Evolutionary conservation across 2,329 filamentous ascomycete genomes (phyloP).

Genomic region (Cladosporium sp.): DNA sequence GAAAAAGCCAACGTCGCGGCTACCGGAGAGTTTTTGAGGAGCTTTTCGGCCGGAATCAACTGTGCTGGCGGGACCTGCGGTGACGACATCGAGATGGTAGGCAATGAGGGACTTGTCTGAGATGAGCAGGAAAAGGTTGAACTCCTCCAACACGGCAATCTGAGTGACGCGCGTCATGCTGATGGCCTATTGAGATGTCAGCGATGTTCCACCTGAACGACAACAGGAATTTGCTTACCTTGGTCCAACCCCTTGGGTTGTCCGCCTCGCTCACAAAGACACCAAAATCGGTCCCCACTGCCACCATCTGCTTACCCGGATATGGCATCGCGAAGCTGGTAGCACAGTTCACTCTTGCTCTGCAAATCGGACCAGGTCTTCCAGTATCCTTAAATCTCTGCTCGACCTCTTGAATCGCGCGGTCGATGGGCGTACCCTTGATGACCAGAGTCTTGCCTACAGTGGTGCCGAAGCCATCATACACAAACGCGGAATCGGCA

Average conservation of each 20-base stretch:
- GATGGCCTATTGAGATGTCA: constrained; percentile 58
- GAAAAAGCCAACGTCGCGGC: constrained; percentile 94
- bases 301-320: constrained; percentile 75
- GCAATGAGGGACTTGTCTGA: constrained; percentile 88
- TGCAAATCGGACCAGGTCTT: constrained; percentile 72
- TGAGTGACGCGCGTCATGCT: constrained; percentile 77
- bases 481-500: constrained; percentile 86
- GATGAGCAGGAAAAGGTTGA: constrained; percentile 86
- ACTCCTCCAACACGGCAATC: constrained; percentile 91
- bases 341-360: constrained; percentile 86
- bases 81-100: constrained; percentile 85
- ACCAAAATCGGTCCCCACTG: constrained; percentile 91
- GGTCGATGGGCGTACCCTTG: constrained; percentile 83
- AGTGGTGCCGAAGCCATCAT: constrained; percentile 57
- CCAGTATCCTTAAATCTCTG: constrained; percentile 62
- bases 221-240: constrained; percentile 53
- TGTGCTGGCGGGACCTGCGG: constrained; percentile 28
- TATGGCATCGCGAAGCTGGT: constrained; percentile 79
- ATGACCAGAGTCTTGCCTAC: constrained; percentile 66
- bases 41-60: constrained; percentile 75
- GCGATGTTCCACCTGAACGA: background rate
- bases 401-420: constrained; percentile 86
- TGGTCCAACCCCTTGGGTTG: constrained; percentile 86
- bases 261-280: constrained; percentile 85
- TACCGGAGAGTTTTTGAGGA: constrained; percentile 83